phyloP scores from a whole-genome alignment of 257 asterid species.

The Forsythia suspensa region DNA sequence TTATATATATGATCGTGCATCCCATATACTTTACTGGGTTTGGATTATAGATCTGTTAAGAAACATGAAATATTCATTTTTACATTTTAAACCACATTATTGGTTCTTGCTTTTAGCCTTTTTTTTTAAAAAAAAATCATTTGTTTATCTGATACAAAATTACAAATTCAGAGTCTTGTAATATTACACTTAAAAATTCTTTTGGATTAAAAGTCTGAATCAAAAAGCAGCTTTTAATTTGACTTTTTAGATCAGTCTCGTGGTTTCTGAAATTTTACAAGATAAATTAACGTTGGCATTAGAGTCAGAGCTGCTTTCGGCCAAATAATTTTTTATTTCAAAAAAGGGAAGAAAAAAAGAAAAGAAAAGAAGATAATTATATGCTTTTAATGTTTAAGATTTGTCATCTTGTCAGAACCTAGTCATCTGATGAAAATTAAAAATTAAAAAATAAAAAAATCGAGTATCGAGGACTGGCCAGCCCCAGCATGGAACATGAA shows the following conservation, averaged over 20 bases:
- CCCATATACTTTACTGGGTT: neutral
- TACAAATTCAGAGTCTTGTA: neutral
- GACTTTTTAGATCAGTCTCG: slow-evolving; percentile 8
- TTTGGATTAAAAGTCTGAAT: neutral
- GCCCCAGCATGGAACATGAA: slow-evolving; percentile 30
- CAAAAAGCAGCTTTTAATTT: slow-evolving; percentile 18
- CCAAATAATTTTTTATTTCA: neutral
- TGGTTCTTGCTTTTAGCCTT: neutral
- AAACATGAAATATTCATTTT: neutral
- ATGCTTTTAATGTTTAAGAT: neutral
- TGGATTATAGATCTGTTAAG: neutral
- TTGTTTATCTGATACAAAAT: too few relatives aligned
- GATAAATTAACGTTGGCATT: neutral
- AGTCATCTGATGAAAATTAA: neutral
- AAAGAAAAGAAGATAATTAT: too few relatives aligned
- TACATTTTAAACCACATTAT: neutral
- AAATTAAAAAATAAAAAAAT: neutral
- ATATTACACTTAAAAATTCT: neutral
- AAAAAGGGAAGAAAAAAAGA: too few relatives aligned
- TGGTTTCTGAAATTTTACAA: neutral
- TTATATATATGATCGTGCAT: neutral
- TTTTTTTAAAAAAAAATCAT: too few relatives aligned
- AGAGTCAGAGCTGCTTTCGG: slow-evolving; percentile 30
- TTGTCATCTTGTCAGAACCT: slow-evolving; percentile 18
- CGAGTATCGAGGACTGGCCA: slow-evolving; percentile 26